Conservation (phyloP, 345 rosid species). For the Reutealis trisperma region DNA sequence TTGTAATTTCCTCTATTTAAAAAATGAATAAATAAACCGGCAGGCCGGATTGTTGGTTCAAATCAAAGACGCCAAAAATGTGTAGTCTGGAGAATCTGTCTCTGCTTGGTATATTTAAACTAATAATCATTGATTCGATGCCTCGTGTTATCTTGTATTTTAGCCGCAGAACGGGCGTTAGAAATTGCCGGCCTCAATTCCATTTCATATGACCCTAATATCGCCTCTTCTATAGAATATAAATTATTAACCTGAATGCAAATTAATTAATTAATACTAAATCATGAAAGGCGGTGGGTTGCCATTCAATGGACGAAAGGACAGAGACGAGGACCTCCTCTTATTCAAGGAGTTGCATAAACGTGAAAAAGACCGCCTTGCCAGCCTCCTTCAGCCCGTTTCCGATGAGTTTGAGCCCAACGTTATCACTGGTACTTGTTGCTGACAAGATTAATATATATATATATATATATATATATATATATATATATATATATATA, state of each 20-base stretch:
- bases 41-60: neutral
- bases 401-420: slow-evolving; percentile 59
- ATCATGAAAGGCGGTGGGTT: slow-evolving; percentile 15
- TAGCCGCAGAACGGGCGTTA: neutral
- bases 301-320: slow-evolving; percentile 19
- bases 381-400: slow-evolving; percentile 60
- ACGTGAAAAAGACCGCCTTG: slow-evolving; percentile 43
- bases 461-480: too few species aligned
- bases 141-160: neutral
- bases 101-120: too few species aligned
- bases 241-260: neutral
- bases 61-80: neutral
- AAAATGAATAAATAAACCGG: too few species aligned
- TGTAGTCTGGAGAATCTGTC: neutral
- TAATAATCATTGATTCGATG: neutral
- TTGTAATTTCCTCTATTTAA: too few species aligned
- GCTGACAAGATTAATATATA: too few species aligned
- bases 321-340: slow-evolving; percentile 54
- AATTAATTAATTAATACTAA: neutral
- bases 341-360: slow-evolving; percentile 56
- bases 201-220: neutral
- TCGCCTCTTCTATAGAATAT: too few species aligned
- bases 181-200: slow-evolving; percentile 1
- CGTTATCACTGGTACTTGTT: neutral
- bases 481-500: too few species aligned